Evolutionary conservation across 345 rosid species (phyloP).

Genomic region (Linum tenue): DNA sequence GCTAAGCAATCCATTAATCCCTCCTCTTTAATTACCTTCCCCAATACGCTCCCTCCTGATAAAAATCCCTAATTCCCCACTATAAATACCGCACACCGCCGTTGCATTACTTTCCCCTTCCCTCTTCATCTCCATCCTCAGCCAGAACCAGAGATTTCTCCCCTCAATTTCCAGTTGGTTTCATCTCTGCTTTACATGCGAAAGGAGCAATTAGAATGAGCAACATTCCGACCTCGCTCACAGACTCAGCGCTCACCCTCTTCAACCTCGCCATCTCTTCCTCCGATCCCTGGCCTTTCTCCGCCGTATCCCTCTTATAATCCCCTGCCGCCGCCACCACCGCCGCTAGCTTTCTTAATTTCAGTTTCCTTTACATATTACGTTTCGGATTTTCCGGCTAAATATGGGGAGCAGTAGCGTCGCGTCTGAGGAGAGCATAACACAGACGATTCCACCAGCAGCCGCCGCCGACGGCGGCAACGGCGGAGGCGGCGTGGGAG

Average conservation of each 20-base stretch:
- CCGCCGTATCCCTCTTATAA: conserved; percentile 19
- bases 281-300: conserved; percentile 88
- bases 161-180: conserved; percentile 12
- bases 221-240: conserved; percentile 73
- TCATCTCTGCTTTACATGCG: conserved; percentile 12
- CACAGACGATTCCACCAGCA: background rate
- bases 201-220: conserved; percentile 43
- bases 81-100: conserved; percentile 13
- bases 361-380: background rate
- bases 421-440: background rate
- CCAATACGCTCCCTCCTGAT: no score
- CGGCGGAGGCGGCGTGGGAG: conserved; percentile 31
- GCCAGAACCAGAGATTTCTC: background rate
- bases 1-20: no score
- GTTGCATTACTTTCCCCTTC: background rate
- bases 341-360: background rate
- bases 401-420: background rate
- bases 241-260: conserved; percentile 60
- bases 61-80: no score
- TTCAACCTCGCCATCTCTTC: conserved; percentile 69
- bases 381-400: no score
- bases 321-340: background rate
- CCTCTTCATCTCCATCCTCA: conserved; percentile 4
- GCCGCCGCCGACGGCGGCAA: background rate
- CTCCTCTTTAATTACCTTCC: no score